Conservation (phyloP, 352 stramenopile species). For the Globisporangium mamillatum region DNA sequence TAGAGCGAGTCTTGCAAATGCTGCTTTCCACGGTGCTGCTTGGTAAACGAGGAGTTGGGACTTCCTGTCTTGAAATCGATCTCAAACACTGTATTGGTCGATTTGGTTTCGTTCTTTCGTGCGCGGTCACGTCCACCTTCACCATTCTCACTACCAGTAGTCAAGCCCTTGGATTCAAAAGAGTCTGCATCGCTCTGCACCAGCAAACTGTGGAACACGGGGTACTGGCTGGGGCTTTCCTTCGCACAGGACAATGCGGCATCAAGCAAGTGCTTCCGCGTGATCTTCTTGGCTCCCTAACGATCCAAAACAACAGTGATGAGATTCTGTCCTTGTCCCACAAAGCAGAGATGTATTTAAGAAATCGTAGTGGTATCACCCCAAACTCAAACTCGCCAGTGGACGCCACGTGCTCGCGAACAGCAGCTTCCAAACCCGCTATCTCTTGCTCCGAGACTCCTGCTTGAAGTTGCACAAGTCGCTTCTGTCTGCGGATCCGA, state of each 20-base stretch:
- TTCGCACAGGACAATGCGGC: neutral
- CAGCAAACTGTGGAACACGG: neutral
- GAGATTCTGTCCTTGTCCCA: neutral
- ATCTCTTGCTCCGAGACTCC: neutral
- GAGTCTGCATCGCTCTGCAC: neutral
- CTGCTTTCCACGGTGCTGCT: neutral
- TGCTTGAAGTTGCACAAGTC: slow-evolving; percentile 4
- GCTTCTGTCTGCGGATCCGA: slow-evolving; percentile 19
- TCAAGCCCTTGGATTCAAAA: neutral
- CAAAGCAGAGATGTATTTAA: neutral
- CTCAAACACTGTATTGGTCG: slow-evolving; percentile 1
- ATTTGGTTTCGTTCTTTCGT: neutral
- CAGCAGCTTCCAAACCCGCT: neutral
- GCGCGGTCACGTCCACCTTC: neutral
- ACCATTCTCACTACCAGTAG: neutral
- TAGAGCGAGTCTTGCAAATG: slow-evolving; percentile 19
- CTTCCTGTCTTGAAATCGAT: neutral
- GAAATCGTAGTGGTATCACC: neutral
- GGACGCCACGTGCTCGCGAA: slow-evolving; percentile 1
- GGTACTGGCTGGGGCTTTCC: neutral
- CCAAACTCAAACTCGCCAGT: neutral
- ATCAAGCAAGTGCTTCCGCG: neutral
- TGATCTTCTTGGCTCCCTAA: slow-evolving; percentile 9
- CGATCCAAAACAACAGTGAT: neutral
- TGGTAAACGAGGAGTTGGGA: neutral